These are phyloP conservation scores for Cyberlindnera nakhonratchasimensis DNA, from an alignment of 805 yeast species.

Conservation along the genomic window DNA sequence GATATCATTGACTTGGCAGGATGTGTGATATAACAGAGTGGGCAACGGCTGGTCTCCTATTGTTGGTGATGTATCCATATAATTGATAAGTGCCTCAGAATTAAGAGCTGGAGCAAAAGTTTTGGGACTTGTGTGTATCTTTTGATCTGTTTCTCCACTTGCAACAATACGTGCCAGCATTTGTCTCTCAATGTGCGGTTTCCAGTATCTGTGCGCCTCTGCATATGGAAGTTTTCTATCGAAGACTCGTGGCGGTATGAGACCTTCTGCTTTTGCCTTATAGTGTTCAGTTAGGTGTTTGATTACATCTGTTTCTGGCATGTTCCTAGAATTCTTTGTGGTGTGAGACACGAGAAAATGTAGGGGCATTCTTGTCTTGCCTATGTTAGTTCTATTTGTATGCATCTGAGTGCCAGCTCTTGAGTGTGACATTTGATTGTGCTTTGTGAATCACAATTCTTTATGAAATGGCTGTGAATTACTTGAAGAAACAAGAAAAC, in stretches of 20 bases:
- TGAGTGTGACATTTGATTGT: too few species aligned
- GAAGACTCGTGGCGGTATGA: background rate
- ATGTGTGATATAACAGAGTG: conserved; percentile 41
- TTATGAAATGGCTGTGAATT: too few species aligned
- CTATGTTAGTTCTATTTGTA: background rate
- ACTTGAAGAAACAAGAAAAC: too few species aligned
- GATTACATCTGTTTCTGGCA: too few species aligned
- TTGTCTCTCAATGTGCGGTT: background rate
- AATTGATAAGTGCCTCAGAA: conserved; percentile 18
- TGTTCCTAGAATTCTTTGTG: too few species aligned
- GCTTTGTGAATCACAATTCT: too few species aligned
- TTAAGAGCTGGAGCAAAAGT: conserved; percentile 1
- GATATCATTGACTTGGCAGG: conserved; percentile 37
- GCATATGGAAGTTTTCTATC: background rate
- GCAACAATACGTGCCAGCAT: too few species aligned
- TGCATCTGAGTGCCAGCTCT: too few species aligned
- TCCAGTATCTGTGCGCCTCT: background rate
- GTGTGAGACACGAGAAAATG: background rate
- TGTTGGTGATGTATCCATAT: conserved; percentile 30
- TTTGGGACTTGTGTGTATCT: too few species aligned
- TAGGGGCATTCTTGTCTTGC: too few species aligned
- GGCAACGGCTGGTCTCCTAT: conserved; percentile 41
- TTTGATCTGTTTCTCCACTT: too few species aligned
- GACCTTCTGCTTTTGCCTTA: background rate
- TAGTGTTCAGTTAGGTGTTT: background rate